Evolutionary conservation across 495 filamentous ascomycete genomes (phyloP), one percentile per base, ranked within the genome.

Genomic region (Ascobolus immersus): DNA sequence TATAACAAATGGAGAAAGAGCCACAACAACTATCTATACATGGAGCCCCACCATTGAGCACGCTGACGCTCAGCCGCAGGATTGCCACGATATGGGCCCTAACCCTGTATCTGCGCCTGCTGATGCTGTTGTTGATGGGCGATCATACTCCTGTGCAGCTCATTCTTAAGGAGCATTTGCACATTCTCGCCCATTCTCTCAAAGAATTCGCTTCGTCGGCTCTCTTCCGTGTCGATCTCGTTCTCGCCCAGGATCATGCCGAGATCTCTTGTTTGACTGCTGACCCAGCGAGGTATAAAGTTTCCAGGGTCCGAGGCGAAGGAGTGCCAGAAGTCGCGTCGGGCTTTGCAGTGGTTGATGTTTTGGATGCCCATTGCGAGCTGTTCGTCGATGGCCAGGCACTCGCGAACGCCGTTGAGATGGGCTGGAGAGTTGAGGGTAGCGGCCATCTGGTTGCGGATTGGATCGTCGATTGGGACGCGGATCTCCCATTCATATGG

Each of bases 401-500:
- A 73, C 36, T 76, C 62, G 28, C 71, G 71, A 35, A 94, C 64
- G 26, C 61, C 65, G 12, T 60, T 47, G 7, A 61, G 52, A 52
- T 72, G 64, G n/a, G 55, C 42, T 0, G 67, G 56, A 35, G 65
- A 66, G 23, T 56, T 48, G 28, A 64, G 38, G 34, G 86, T 63
- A 5, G 68, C 54, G 28, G 59, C 42, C 55, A 77, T 69, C 43
- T 69, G 69, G 19, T 64, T 58, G 34, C 67, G 69, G 17, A 89
- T 60, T 1, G 81, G 78, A 52, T 89, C 76, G 43, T 80, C 74
- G n/a, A 89, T 62, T 17, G 69, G 62, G 40, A 94, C 76, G 40
- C 64, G 71, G 40, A 96, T 60, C 55, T 91, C 84, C 59, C 91
- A 90, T 51, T 92, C 60, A 18, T 78, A 91, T 1, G 72, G 73